phyloP scores from a whole-genome alignment of 495 filamentous ascomycete genomes.

The Aspergillus leporis region DNA sequence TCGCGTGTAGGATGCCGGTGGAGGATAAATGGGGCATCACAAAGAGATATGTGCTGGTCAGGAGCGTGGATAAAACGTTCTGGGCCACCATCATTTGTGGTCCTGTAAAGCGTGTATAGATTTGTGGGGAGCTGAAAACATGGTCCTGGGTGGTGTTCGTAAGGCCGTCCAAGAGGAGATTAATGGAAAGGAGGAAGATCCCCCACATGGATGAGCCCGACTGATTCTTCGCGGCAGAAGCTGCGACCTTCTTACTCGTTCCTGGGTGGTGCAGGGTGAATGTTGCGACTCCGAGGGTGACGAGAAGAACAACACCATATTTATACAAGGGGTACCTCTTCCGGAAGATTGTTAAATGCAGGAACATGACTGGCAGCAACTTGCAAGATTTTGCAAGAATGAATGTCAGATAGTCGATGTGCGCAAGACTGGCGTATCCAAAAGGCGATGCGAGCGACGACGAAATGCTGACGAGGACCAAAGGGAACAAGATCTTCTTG shows the following conservation, averaged over 20 bases:
- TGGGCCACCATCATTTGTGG: constrained; percentile 99
- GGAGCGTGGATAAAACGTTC: constrained; percentile 74
- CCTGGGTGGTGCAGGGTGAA: constrained; percentile 86
- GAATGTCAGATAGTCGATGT: constrained; percentile 99
- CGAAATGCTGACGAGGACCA: constrained; percentile 82
- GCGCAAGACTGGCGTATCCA: constrained; percentile 87
- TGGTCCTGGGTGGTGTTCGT: constrained; percentile 97
- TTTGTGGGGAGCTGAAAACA: constrained; percentile 66
- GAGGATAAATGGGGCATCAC: constrained; percentile 74
- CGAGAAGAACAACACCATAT: constrained; percentile 86
- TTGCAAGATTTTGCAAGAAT: constrained; percentile 98
- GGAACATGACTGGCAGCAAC: constrained; percentile 93
- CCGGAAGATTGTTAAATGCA: constrained; percentile 90
- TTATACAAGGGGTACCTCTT: constrained; percentile 93
- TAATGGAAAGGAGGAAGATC: constrained; percentile 81
- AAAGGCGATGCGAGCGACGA: constrained; percentile 89
- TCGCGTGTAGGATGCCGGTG: constrained; percentile 62
- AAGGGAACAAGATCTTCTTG: constrained; percentile 67
- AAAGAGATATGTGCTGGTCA: constrained; percentile 75
- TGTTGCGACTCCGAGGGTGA: constrained; percentile 89
- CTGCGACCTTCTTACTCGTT: constrained; percentile 67
- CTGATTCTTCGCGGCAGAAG: constrained; percentile 42
- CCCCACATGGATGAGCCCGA: constrained; percentile 70
- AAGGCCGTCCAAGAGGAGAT: constrained; percentile 91
- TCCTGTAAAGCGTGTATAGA: constrained; percentile 73